Conservation (phyloP, 1,284 basidiomycete species). For the Jaminaea rosea region DNA sequence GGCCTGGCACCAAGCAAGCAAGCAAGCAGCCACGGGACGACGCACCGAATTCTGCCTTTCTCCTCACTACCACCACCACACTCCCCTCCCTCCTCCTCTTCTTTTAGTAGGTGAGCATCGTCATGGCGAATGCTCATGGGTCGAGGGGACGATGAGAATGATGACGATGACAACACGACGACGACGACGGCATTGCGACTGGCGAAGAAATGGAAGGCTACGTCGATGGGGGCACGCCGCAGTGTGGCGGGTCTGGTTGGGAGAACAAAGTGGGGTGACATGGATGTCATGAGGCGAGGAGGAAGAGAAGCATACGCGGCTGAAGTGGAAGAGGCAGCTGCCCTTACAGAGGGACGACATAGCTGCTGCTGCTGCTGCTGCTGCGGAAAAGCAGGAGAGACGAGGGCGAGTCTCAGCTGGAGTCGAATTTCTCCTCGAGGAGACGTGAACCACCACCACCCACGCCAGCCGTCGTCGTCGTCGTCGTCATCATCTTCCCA, state of each 20-base stretch:
- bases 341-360: too few relatives aligned
- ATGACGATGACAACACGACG: background rate
- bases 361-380: background rate
- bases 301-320: background rate
- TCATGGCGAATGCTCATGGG: too few relatives aligned
- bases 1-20: too few relatives aligned
- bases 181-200: too few relatives aligned
- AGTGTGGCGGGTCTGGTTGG: background rate
- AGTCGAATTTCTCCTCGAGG: too few relatives aligned
- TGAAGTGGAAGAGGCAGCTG: background rate
- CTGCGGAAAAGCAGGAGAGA: background rate
- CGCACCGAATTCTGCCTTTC: too few relatives aligned
- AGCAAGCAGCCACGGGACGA: too few relatives aligned
- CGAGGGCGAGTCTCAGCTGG: too few relatives aligned
- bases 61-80: background rate
- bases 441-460: too few relatives aligned
- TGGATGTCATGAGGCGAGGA: background rate
- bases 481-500: background rate
- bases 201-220: too few relatives aligned
- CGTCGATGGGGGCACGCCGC: too few relatives aligned
- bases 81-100: too few relatives aligned
- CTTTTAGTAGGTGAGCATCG: background rate
- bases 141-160: background rate
- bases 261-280: background rate
- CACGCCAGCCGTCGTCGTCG: conserved; percentile 1